These are phyloP conservation scores for Babesia microti DNA, from an alignment of 169 alveolate genomes.

Conservation along the genomic window DNA sequence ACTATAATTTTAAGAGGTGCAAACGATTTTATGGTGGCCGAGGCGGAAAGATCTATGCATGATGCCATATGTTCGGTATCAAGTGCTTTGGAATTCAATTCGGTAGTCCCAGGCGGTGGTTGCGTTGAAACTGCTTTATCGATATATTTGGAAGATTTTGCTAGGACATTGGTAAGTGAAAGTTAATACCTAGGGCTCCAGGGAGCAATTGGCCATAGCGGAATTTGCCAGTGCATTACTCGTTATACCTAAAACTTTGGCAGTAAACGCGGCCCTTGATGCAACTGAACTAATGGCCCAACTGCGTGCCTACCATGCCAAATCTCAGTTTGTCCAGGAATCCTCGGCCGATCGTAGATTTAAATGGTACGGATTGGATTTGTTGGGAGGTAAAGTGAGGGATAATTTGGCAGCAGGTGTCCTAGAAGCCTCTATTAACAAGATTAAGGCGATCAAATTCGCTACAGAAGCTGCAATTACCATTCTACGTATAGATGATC, in stretches of 20 bases:
- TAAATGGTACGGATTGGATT: conserved; percentile 86
- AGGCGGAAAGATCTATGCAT: conserved; percentile 92
- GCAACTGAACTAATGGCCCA: conserved; percentile 87
- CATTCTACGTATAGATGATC: conserved; percentile 93
- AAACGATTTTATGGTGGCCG: conserved; percentile 93
- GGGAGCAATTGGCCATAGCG: conserved; percentile 97
- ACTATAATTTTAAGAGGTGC: conserved; percentile 92
- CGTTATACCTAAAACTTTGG: conserved; percentile 95
- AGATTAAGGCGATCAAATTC: conserved; percentile 82
- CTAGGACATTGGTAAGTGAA: conserved; percentile 77
- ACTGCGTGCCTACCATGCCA: conserved; percentile 84
- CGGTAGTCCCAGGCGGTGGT: conserved; percentile 96
- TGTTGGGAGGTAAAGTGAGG: conserved; percentile 86
- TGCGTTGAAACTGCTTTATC: conserved; percentile 97
- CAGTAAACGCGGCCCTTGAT: conserved; percentile 97
- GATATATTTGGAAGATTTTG: conserved; percentile 88
- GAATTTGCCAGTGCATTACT: conserved; percentile 95
- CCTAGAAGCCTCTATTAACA: conserved; percentile 88
- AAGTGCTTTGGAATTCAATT: conserved; percentile 76
- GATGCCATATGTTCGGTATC: conserved; percentile 94
- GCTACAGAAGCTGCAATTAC: conserved; percentile 99
- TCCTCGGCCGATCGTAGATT: conserved; percentile 53
- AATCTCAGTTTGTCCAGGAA: conserved; percentile 62
- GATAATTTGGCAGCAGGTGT: conserved; percentile 89
- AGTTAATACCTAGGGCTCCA: conserved; percentile 66